Percentiles rank a stretch among this genome's conserved stretches.
phyloP scores from a whole-genome alignment of 164 flowering plant genomes.

The grape (Vitis vinifera) region DNA sequence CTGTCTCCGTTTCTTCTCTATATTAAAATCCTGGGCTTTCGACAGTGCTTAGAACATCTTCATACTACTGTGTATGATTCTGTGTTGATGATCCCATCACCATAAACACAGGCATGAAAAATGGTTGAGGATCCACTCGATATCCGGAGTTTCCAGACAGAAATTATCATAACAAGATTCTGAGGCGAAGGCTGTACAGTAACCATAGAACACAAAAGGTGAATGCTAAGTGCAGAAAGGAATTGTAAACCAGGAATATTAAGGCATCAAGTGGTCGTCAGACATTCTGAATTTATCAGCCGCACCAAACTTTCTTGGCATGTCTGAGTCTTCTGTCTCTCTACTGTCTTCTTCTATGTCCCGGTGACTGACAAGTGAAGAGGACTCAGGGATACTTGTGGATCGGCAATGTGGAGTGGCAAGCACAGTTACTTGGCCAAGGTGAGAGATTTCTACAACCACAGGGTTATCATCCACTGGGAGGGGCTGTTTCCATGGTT shows the following conservation, averaged over 20 bases:
- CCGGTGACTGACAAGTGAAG: constrained; percentile 22
- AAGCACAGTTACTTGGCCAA: constrained; percentile 83
- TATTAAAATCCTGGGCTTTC: too few species aligned
- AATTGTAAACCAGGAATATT: constrained; percentile 2
- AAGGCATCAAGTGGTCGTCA: constrained; percentile 2
- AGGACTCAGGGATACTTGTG: constrained; percentile 59
- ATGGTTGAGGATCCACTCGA: too few species aligned
- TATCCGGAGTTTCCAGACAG: too few species aligned
- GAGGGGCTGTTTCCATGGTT: constrained; percentile 96
- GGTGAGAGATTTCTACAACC: constrained; percentile 74
- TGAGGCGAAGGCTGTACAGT: too few species aligned
- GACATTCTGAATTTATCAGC: constrained; percentile 32
- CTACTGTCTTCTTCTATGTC: constrained; percentile 37
- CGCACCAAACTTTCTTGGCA: constrained; percentile 33
- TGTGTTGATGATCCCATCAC: too few species aligned
- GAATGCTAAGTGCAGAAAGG: background rate
- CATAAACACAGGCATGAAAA: too few species aligned
- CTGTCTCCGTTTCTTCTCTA: too few species aligned
- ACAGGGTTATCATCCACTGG: constrained; percentile 83
- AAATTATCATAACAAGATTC: too few species aligned
- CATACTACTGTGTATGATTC: too few species aligned
- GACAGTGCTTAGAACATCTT: too few species aligned
- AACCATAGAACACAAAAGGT: background rate
- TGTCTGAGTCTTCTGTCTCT: constrained; percentile 28
- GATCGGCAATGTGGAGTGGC: constrained; percentile 58